A percentile compares a stretch with the other conserved stretches of the same genome.
Conservation (phyloP, 208 protist genomes). For the Novymonas esmeraldas region DNA sequence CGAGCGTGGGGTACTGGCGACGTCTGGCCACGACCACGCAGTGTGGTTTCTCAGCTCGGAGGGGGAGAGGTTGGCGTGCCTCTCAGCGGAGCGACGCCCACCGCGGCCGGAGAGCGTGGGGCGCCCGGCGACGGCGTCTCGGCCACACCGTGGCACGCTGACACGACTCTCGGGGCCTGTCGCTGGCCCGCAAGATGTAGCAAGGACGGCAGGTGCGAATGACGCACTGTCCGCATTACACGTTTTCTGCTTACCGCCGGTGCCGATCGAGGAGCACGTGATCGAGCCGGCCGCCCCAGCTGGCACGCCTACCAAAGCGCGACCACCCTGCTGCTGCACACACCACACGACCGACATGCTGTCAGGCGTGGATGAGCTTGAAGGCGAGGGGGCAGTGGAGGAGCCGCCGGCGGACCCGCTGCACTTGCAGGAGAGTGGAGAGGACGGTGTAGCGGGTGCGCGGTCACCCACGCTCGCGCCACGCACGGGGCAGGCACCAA, state of each 20-base stretch:
- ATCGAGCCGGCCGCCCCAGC: background rate
- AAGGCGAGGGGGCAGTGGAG: background rate
- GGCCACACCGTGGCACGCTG: background rate
- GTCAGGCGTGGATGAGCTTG: too few relatives aligned
- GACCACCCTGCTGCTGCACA: conserved; percentile 7
- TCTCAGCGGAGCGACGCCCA: conserved; percentile 52
- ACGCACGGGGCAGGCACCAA: background rate
- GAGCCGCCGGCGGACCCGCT: background rate
- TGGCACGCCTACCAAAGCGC: background rate
- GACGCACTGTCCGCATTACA: background rate
- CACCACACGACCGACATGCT: background rate
- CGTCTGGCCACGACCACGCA: conserved; percentile 50
- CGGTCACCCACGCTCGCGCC: background rate
- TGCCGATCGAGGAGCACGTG: background rate
- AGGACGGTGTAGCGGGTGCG: background rate
- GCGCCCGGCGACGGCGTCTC: background rate
- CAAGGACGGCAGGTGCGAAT: background rate
- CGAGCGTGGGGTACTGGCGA: conserved; percentile 39
- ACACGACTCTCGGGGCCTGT: background rate
- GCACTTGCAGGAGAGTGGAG: background rate
- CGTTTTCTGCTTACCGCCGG: conserved; percentile 3
- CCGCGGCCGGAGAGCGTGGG: conserved; percentile 1
- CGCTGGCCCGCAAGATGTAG: background rate
- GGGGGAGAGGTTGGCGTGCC: conserved; percentile 35
- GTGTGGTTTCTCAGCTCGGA: conserved; percentile 49